These are phyloP conservation scores for Ceriops decandra DNA, from an alignment of 345 rosid genomes.

Conservation along the genomic window DNA sequence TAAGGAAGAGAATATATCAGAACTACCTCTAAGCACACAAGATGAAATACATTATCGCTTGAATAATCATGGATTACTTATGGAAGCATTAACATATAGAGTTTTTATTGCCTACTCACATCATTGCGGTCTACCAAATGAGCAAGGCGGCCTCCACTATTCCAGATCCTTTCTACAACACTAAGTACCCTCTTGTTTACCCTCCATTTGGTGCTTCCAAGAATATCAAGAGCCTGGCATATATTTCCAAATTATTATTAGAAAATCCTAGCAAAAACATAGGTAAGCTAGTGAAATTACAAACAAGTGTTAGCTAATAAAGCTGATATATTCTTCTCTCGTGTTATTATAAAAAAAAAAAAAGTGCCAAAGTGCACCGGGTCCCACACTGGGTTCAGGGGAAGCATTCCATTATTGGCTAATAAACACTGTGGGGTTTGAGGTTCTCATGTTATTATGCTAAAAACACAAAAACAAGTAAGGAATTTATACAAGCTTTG, in stretches of 20 bases:
- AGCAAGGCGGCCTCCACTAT: slow-evolving; percentile 62
- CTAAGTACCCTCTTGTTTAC: slow-evolving; percentile 63
- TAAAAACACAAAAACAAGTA: not conserved
- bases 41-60: not conserved
- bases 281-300: not conserved
- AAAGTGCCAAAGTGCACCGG: not conserved
- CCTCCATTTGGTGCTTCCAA: slow-evolving; percentile 80
- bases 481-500: slow-evolving; percentile 11
- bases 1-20: not conserved
- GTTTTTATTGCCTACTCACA: slow-evolving; percentile 38
- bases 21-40: not conserved
- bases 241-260: slow-evolving; percentile 12
- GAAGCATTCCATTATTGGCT: no score
- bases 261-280: slow-evolving; percentile 1
- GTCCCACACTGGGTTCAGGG: no score
- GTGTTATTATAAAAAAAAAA: not conserved
- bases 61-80: not conserved
- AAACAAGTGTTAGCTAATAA: slow-evolving; percentile 1
- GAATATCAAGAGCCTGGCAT: slow-evolving; percentile 71
- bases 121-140: slow-evolving; percentile 68
- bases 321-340: slow-evolving; percentile 1
- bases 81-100: not conserved
- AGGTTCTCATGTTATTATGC: slow-evolving; percentile 3
- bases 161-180: slow-evolving; percentile 73
- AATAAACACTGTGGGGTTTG: no score